Base-by-base conservation (phyloP, 371 early-diverging fungal genomes). In the Syncephalastrum sp. region DNA sequence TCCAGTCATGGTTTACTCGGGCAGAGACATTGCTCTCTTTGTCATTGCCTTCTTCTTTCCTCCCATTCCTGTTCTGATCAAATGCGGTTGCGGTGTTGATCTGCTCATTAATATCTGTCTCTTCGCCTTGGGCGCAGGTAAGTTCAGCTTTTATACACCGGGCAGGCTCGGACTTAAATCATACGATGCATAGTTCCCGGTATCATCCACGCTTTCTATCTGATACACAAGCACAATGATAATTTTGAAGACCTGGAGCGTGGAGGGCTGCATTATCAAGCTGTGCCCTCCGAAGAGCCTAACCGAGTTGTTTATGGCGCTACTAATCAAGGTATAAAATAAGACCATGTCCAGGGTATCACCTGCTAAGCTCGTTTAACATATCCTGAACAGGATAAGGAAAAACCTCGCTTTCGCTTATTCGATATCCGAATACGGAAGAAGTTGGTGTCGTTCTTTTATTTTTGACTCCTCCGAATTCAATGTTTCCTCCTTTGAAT, bases 41-140 rank as follows among this genome's bases (percentile, higher is more conserved):
- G 71, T 82, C 21, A 60, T 87, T 44, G 89, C 85, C 25, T 81
- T 91, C 50, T 79, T 91, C 56, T 75, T 90, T 41, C 91, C 92
- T 25, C 91, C 91, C 16, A 61, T 88, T 16, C 85, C 83, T 13
- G 90, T 87, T 0, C 67, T 81, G 47, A 62, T 85, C 15, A 77
- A 83, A 52, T 70, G 83, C 33, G 90, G 90, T 3, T 87, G 83
- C 59, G 67, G 82, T 16, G 74, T 77, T 15, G 89, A 89, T 65
- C 76, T 89, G 46, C 45, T 86, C 12, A 89, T 89, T 33, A 89
- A 87, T 59, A 62, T 85, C 54, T 84, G 79, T 13, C 69, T 89
- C 51, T 83, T 81, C n/a, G 61, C 69, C 10, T 71, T 89, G 12
- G 89, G 87, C 47, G 79, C 79, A 8, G 43, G 74, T 73, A 67